These are phyloP conservation scores for Cryphonectria naterciae DNA, from an alignment of 2,329 filamentous ascomycete species.

Conservation along the genomic window DNA sequence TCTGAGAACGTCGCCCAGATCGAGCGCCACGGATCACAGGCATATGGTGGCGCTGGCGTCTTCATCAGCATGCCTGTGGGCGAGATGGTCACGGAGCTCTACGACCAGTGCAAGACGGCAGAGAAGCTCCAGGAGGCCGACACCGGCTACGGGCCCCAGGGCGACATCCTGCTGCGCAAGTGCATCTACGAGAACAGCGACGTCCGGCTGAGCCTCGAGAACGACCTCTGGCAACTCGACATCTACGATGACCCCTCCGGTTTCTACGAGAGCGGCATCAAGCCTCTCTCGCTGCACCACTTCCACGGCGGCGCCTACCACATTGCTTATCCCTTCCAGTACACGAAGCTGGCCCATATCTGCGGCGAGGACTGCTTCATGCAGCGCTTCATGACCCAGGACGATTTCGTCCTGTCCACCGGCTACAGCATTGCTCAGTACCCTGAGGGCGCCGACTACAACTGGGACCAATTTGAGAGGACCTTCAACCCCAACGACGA, in stretches of 20 bases:
- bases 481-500: constrained; percentile 39
- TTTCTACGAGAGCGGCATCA: constrained; percentile 66
- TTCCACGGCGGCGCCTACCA: constrained; percentile 66
- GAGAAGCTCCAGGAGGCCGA: constrained; percentile 59
- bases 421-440: constrained; percentile 65
- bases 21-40: constrained; percentile 64
- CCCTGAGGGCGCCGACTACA: constrained; percentile 51
- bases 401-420: constrained; percentile 60
- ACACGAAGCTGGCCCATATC: constrained; percentile 60
- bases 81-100: constrained; percentile 37
- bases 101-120: constrained; percentile 44
- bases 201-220: constrained; percentile 59
- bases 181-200: constrained; percentile 68
- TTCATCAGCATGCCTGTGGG: constrained; percentile 59
- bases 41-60: constrained; percentile 66
- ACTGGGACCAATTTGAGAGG: constrained; percentile 38
- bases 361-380: constrained; percentile 66
- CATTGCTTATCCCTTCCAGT: constrained; percentile 56
- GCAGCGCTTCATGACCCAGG: constrained; percentile 59
- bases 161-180: constrained; percentile 64
- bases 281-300: constrained; percentile 65
- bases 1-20: constrained; percentile 66
- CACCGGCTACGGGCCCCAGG: constrained; percentile 62
- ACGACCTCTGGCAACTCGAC: constrained; percentile 65
- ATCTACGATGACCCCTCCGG: constrained; percentile 63